phyloP scores from a whole-genome alignment of 441 rosid species.

The Pelargonium citronellum region DNA sequence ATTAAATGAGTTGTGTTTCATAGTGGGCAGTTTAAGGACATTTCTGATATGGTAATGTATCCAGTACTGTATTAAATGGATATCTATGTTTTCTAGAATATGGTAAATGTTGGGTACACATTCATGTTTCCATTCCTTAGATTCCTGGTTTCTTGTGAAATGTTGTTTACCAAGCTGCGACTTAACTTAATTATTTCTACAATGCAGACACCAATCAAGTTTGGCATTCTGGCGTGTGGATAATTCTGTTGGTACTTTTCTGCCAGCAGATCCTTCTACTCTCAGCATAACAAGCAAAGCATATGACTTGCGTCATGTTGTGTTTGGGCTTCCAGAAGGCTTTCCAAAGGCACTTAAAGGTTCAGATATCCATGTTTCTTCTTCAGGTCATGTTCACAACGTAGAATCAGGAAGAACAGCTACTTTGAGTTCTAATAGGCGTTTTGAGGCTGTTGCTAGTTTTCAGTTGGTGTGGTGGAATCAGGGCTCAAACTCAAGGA shows the following conservation, averaged over 20 bases:
- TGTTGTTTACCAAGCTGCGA: not conserved
- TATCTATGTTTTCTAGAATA: not conserved
- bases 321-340: conserved; percentile 50
- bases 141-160: not conserved
- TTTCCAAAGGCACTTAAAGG: conserved; percentile 32
- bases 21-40: not conserved
- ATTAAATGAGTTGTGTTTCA: not conserved
- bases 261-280: conserved; percentile 65
- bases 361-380: conserved; percentile 30
- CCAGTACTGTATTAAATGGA: not conserved
- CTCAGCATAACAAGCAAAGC: conserved; percentile 51
- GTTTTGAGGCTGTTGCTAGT: conserved; percentile 74
- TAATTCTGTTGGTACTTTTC: conserved; percentile 79
- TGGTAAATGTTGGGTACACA: not conserved
- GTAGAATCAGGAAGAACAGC: conserved; percentile 30
- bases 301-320: conserved; percentile 66
- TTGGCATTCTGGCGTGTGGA: conserved; percentile 91
- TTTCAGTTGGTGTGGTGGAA: conserved; percentile 92
- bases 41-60: not conserved
- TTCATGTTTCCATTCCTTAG: not conserved
- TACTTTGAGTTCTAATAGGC: conserved; percentile 49
- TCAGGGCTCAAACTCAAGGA: conserved; percentile 59
- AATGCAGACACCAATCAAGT: conserved; percentile 52
- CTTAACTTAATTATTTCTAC: conserved; percentile 7
- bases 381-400: conserved; percentile 31